Base-by-base conservation (phyloP, 371 early-diverging fungal genomes). In the Chytridium lagenaria region DNA sequence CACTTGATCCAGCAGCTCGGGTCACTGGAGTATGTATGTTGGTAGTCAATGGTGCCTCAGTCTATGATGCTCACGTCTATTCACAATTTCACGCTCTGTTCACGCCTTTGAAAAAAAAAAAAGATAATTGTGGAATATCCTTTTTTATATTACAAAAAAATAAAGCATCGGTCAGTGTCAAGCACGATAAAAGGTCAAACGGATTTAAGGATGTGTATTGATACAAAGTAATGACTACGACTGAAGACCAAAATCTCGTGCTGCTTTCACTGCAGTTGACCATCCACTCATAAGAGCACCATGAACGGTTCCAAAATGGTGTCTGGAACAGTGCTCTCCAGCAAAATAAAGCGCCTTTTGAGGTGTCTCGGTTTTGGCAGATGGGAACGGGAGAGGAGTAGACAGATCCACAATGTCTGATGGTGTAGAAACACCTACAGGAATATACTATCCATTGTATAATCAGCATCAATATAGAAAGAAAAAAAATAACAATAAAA, bases 271-370 rank as follows among this genome's bases (percentile, higher is more conserved):
- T 1, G 67, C 76, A 31, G 67, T 67, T 19, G 49, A 28, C 15
- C 59, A 37, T 16, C 76, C 76, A 36, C 61, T 68, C 34, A 76
- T 63, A 2, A 72, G 34, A 1, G 76, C 76, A 15, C 76, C 76
- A 57, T 76, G 76, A 1, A 76, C 72, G 7, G 71, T 72, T 22
- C 36, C 67, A 63, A 76, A 76, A 33, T 76, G 76, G 33, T 71
- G 44, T n/a, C 69, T 36, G 7, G 71, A 68, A 12, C 69, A 69
- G 64, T 71, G 72, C 40, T 76, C 76, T 2, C 76, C 76, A 3
- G 76, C 76, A 68, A 76, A 70, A 55, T 74, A 59, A 15, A 72
- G 2, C 15, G 71, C 65, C 40, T 71, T 30, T 63, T 57, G 49
- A 39, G 39, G 39, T 22, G 40, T 30, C 26, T 33, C 22, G 2